Evolutionary conservation across 106 monocot species (phyloP), one percentile per base, ranked within the genome.

Genomic region (Acorus gramineus): DNA sequence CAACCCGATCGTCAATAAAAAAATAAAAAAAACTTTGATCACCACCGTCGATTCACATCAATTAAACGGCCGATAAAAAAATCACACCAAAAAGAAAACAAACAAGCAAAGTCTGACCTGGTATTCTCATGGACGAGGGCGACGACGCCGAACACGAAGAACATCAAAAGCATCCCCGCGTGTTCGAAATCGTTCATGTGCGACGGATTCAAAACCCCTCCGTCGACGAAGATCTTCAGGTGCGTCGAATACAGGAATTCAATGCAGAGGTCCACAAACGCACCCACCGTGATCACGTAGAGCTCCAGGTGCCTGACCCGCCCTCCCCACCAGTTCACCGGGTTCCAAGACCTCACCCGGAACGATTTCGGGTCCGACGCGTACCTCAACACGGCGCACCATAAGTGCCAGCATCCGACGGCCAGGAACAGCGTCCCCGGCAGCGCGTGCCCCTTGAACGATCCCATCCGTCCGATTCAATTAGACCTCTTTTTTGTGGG

Each of bases 111-210:
- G 45, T 44, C 61, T 75, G 42, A 90, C 96, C 84, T 77, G 70
- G 96, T 85, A 53, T 81, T 82, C 67, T 91, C 74, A 6, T 90
- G 91, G 56, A 91, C 63, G 28, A 96, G 78, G 5, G 85, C 91
- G 14, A 75, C 69, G 44, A 59, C 47, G 44, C 96, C 96, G 52
- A 81, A 96, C 62, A 96, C 73, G 74, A 96, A 91, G 85, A 96
- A 96, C 91, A 96, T 96, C 66, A 96, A 76, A 6, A 96, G 85
- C 96, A 96, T 96, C 2, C 96, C 96, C 2, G 80, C 90, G 64
- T 96, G 96, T 81, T 96, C 96, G 68, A 96, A 91, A 58, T 96
- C 96, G 65, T 96, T 96, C 83, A 96, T 79, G 60, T 96, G 96
- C 13, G 74, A 66, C 28, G 96, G 91, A 56, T 96, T 96, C 48